phyloP scores from a whole-genome alignment of 2,329 filamentous ascomycete genomes.

The Clarireedia paspali region DNA sequence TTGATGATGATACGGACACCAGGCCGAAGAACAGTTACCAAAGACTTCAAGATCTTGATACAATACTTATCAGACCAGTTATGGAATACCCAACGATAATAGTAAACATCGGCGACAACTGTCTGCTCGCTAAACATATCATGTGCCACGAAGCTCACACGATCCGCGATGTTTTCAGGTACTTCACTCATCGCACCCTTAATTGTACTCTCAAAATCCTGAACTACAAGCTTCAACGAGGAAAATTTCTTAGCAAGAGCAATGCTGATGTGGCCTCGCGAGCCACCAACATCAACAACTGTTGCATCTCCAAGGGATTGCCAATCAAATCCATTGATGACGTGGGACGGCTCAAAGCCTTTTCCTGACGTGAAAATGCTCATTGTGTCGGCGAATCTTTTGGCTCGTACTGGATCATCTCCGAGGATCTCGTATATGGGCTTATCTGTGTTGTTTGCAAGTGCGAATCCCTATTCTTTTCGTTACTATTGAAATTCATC shows the following conservation, averaged over 20 bases:
- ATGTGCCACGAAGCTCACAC: slow-evolving; percentile 25
- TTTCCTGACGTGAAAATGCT: no score
- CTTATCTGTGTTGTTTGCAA: no score
- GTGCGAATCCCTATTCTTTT: no score
- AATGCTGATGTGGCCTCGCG: background rate
- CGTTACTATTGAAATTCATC: no score
- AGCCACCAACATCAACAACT: background rate
- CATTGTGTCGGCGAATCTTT: no score
- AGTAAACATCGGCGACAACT: slow-evolving; percentile 35
- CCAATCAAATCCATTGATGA: background rate
- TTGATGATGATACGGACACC: slow-evolving; percentile 31
- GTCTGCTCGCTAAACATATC: slow-evolving; percentile 40
- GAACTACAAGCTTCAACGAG: slow-evolving; percentile 22
- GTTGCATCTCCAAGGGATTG: background rate
- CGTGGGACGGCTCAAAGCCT: background rate
- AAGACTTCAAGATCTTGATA: slow-evolving; percentile 29
- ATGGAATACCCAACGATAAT: slow-evolving; percentile 41
- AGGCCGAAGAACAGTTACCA: slow-evolving; percentile 35
- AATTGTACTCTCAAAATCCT: slow-evolving; percentile 31
- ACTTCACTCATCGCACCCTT: slow-evolving; percentile 26
- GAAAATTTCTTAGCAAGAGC: background rate
- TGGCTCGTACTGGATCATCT: no score
- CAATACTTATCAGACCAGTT: slow-evolving; percentile 38
- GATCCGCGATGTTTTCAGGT: slow-evolving; percentile 12
- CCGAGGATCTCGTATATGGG: no score